Percentiles rank a stretch among this genome's conserved stretches.
phyloP scores from a whole-genome alignment of 2,329 filamentous ascomycete genomes.

The Colletotrichum filicis region DNA sequence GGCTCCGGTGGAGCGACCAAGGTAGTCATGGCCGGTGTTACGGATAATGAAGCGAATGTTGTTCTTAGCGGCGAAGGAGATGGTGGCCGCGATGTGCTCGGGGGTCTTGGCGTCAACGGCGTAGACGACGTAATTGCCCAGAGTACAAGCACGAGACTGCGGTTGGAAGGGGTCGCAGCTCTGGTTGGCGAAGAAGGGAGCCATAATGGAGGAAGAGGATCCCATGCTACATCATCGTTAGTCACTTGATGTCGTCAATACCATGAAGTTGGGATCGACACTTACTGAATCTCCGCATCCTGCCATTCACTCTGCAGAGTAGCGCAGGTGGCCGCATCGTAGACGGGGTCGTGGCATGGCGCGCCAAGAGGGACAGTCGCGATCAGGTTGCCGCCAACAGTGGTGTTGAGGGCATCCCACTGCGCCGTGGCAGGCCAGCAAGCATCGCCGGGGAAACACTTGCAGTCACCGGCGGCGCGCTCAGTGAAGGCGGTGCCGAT shows the following conservation, averaged over 20 bases:
- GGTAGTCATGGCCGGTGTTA: constrained; percentile 65
- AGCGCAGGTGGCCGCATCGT: constrained; percentile 56
- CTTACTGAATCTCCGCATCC: constrained; percentile 55
- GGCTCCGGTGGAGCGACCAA: constrained; percentile 63
- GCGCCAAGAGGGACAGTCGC: constrained; percentile 58
- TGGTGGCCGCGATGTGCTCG: constrained; percentile 45
- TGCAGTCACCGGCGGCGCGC: constrained; percentile 52
- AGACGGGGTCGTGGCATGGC: constrained; percentile 55
- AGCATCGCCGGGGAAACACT: constrained; percentile 58
- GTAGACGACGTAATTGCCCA: constrained; percentile 58
- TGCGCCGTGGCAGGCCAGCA: constrained; percentile 58
- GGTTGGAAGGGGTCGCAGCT: constrained; percentile 53
- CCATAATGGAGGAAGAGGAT: constrained; percentile 54
- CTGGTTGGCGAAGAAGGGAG: constrained; percentile 51
- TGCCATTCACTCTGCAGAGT: constrained; percentile 56
- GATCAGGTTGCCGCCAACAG: constrained; percentile 59
- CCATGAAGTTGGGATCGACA: background rate
- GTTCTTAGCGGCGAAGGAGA: constrained; percentile 44
- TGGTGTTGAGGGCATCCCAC: constrained; percentile 59
- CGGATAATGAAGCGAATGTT: constrained; percentile 62
- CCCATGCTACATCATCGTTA: constrained; percentile 40
- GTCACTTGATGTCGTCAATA: background rate
- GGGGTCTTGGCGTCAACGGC: constrained; percentile 47
- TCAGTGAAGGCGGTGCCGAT: background rate
- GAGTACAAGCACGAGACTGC: constrained; percentile 50